Percentiles rank a stretch among this genome's conserved stretches.
Conservation (phyloP, 371 early-diverging fungal genomes). For the Fennellomyces sp. region DNA sequence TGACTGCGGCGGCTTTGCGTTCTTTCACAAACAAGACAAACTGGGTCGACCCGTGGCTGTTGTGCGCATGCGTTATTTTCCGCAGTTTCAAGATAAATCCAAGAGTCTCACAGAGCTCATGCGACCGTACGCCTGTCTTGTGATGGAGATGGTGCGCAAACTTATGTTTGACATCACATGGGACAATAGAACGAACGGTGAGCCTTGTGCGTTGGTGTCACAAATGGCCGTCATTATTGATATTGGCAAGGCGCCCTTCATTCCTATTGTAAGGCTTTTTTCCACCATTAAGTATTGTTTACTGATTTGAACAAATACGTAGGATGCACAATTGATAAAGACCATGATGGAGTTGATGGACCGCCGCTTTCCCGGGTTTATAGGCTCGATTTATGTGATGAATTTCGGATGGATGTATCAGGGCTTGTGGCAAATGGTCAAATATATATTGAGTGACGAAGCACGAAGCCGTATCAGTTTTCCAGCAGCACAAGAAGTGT, state of each 20-base stretch:
- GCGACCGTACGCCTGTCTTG: constrained; percentile 36
- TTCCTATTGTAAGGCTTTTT: constrained; percentile 45
- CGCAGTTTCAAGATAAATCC: constrained; percentile 37
- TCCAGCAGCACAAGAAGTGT: constrained; percentile 27
- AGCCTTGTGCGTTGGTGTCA: constrained; percentile 26
- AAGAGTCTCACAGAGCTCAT: constrained; percentile 31
- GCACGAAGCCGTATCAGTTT: constrained; percentile 40
- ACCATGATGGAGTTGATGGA: constrained; percentile 31
- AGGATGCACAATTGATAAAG: constrained; percentile 39
- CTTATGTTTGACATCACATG: constrained; percentile 36
- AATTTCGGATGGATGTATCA: constrained; percentile 56
- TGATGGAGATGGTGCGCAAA: constrained; percentile 50
- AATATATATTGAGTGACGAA: constrained; percentile 36
- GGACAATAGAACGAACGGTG: constrained; percentile 6
- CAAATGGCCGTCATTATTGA: constrained; percentile 41
- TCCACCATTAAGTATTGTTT: background rate
- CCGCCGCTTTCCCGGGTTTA: constrained; percentile 31
- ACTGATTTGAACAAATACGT: background rate
- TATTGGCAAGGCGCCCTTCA: constrained; percentile 40
- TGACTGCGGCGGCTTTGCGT: constrained; percentile 31
- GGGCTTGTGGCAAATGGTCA: constrained; percentile 47
- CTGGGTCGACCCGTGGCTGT: constrained; percentile 46
- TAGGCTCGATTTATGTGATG: constrained; percentile 40
- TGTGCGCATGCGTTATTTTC: constrained; percentile 47
- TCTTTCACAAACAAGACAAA: constrained; percentile 45